Evolutionary conservation across 495 filamentous ascomycete genomes (phyloP).

Genomic region (Aspergillus leporis): DNA sequence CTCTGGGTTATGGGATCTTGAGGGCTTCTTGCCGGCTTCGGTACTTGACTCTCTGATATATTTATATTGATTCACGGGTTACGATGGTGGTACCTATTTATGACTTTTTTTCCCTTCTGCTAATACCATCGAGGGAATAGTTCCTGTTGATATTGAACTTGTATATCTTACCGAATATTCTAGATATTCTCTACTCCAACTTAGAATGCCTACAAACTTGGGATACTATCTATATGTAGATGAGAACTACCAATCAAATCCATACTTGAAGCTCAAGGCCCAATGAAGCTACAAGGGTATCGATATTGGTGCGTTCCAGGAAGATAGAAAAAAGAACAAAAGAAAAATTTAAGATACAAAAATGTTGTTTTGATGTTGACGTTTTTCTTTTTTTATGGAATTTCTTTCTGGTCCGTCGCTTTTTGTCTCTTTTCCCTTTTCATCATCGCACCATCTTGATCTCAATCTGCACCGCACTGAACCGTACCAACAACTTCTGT

Average conservation of each 20-base stretch:
- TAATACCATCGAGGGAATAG: not conserved
- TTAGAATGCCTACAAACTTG: not conserved
- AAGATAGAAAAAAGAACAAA: slow-evolving; percentile 13
- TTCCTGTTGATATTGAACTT: not conserved
- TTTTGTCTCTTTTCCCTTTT: slow-evolving; percentile 1
- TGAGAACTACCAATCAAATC: not conserved
- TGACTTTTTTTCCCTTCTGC: not conserved
- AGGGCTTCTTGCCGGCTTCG: too few species aligned
- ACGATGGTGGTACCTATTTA: not conserved
- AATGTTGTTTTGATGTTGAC: slow-evolving; percentile 11
- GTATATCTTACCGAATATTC: not conserved
- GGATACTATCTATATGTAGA: not conserved
- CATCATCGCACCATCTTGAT: slow-evolving; percentile 3
- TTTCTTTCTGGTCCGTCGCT: slow-evolving; percentile 15
- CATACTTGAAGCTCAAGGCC: slow-evolving; percentile 7
- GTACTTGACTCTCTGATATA: not conserved
- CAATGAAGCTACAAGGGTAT: slow-evolving; percentile 43
- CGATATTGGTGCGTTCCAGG: slow-evolving; percentile 39
- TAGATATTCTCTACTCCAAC: not conserved
- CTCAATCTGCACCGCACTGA: slow-evolving; percentile 7
- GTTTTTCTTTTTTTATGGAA: slow-evolving; percentile 25
- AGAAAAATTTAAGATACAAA: slow-evolving; percentile 21
- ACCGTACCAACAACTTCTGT: slow-evolving; percentile 8
- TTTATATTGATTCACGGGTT: not conserved
- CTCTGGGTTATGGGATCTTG: not conserved